Evolutionary conservation across 2,329 filamentous ascomycete genomes (phyloP), one percentile per base, ranked within the genome.

Genomic region (Ciborinia camelliae): DNA sequence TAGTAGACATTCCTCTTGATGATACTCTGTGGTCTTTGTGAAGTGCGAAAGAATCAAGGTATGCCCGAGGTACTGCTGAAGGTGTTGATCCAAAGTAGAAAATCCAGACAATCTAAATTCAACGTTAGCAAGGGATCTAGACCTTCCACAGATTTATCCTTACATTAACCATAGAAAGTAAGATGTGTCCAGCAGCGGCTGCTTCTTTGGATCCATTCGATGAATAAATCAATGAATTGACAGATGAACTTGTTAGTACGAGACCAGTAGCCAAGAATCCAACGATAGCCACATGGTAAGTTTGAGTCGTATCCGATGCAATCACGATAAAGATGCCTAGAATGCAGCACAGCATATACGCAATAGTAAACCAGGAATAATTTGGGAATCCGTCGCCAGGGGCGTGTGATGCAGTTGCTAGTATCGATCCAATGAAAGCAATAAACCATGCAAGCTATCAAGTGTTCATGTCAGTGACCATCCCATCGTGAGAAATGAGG

Each of bases 1-100:
- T 87, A 73, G 86, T 88, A 63, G 87, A 89, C 86, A 95, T 86
- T 53, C 71, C 75, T 62, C 72, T 68, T 60, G 71, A 71, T 55
- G 74, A 75, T 20, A 67, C 63, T 65, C 75, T 69, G 35, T 86
- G 68, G 73, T 97, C 93, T 79, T 98, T 98, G 80, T 95, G 87
- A 28, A 97, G 84, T 57, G 95, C 92, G 75, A 97, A 97, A 0
- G 94, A 97, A 79, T 99, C 95, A 72, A 98, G 90, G 76, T 96
- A 97, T 65, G 91, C 89, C 72, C 94, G 90, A 68, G 93, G 91
- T 63, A 89, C 86, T 20, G 93, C 91, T 50, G 91, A 90, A 1
- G 94, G 92, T 23, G 92, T 90, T 2, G 94, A 97, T 73, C 95
- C 95, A 74, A 97, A 99, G 82, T 98, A 98, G 79, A 98, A 96